Percentiles rank a stretch among this genome's conserved stretches.
These are phyloP conservation scores for Trichophyton rubrum DNA, from an alignment of 2,329 filamentous ascomycete species.

Conservation along the genomic window DNA sequence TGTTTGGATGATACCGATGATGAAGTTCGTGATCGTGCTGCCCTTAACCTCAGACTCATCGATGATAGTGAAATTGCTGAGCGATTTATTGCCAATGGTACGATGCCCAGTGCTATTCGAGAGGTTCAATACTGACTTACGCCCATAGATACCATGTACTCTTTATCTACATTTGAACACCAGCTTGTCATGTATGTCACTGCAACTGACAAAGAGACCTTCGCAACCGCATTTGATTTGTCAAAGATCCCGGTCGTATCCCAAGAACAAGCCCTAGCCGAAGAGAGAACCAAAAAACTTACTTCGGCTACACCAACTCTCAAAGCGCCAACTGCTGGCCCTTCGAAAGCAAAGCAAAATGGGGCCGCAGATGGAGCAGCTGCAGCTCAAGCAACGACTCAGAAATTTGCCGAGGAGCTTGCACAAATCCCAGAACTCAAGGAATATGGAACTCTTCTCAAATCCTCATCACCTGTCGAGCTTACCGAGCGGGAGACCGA, in stretches of 20 bases:
- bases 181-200: constrained; percentile 97
- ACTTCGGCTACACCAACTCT: constrained; percentile 83
- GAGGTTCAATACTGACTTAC: constrained; percentile 4
- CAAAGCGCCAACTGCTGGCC: constrained; percentile 76
- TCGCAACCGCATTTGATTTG: constrained; percentile 78
- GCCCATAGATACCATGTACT: constrained; percentile 74
- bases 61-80: constrained; percentile 73
- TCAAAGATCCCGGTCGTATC: constrained; percentile 84
- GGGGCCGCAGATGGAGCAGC: constrained; percentile 62
- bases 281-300: constrained; percentile 94
- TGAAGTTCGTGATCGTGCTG: constrained; percentile 90
- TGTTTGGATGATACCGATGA: constrained; percentile 96
- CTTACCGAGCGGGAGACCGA: constrained; percentile 95
- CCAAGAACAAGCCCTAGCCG: constrained; percentile 87
- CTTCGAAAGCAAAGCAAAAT: constrained; percentile 56
- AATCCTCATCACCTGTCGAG: constrained; percentile 74
- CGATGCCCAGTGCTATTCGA: constrained; percentile 15
- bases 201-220: constrained; percentile 75
- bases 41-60: constrained; percentile 85
- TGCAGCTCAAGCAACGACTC: constrained; percentile 64
- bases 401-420: constrained; percentile 80
- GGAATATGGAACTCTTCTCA: constrained; percentile 79
- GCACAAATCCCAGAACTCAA: constrained; percentile 82
- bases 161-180: constrained; percentile 87
- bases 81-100: constrained; percentile 87